phyloP scores from a whole-genome alignment of 2,329 filamentous ascomycete species.

The Fusarium gaditjirri region DNA sequence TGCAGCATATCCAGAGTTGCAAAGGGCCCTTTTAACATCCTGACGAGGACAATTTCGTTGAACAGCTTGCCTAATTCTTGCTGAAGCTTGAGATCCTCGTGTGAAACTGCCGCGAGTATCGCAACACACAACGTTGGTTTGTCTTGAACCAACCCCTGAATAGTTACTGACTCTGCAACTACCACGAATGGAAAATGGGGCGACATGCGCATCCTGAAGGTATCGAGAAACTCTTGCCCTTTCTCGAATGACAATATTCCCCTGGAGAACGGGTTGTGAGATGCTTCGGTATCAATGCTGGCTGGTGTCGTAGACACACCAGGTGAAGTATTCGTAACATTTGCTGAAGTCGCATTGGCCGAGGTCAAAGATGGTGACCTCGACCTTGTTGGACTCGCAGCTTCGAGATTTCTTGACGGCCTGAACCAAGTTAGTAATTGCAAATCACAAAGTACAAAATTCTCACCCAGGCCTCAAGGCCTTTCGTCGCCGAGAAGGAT shows the following conservation, averaged over 20 bases:
- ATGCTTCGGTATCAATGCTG: conserved; percentile 26
- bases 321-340: conserved; percentile 7
- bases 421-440: neutral
- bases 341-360: conserved; percentile 7
- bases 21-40: conserved; percentile 41
- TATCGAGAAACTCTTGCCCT: conserved; percentile 43
- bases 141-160: conserved; percentile 35
- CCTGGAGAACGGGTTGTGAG: conserved; percentile 38
- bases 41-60: conserved; percentile 41
- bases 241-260: conserved; percentile 38
- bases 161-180: conserved; percentile 25
- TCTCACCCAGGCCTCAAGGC: conserved; percentile 31
- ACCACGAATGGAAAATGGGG: conserved; percentile 47
- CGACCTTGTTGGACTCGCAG: conserved; percentile 16
- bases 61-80: conserved; percentile 43
- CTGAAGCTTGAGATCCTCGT: conserved; percentile 39
- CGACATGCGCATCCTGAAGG: conserved; percentile 41
- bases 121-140: conserved; percentile 45
- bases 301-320: conserved; percentile 3
- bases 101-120: conserved; percentile 43
- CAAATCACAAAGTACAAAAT: neutral
- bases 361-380: conserved; percentile 29
- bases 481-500: conserved; percentile 45
- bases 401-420: conserved; percentile 24
- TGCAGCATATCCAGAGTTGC: conserved; percentile 46